A percentile compares a stretch with the other conserved stretches of the same genome.
Evolutionary conservation across 2,329 filamentous ascomycete genomes (phyloP).

Genomic region (Monosporascus sp.): DNA sequence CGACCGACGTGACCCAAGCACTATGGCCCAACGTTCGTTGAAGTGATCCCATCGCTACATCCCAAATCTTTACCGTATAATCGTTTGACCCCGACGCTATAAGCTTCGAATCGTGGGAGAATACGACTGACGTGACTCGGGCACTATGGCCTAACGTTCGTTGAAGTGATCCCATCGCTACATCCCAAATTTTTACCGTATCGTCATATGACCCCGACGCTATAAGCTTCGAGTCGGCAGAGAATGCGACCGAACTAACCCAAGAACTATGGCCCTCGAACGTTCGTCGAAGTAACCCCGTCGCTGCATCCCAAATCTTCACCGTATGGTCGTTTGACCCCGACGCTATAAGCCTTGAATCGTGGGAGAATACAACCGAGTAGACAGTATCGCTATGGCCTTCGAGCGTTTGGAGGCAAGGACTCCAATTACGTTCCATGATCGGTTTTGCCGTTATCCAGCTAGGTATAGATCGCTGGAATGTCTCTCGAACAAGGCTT

Average conservation of each 20-base stretch:
- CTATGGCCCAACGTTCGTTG: no score
- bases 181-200: background rate
- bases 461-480: background rate
- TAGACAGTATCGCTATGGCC: background rate
- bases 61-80: no score
- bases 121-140: no score
- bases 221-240: background rate
- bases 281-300: background rate
- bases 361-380: background rate
- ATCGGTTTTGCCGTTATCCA: no score
- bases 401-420: no score
- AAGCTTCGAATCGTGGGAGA: no score
- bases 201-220: background rate
- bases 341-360: background rate
- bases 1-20: no score
- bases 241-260: background rate
- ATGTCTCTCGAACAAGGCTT: background rate
- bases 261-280: background rate
- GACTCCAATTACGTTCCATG: background rate
- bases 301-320: background rate
- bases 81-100: no score
- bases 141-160: no score
- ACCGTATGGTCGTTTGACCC: background rate
- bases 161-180: no score
- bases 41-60: no score